Evolutionary conservation across 768 basidiomycete genomes (phyloP).

Genomic region (Phaffia tasmanica): DNA sequence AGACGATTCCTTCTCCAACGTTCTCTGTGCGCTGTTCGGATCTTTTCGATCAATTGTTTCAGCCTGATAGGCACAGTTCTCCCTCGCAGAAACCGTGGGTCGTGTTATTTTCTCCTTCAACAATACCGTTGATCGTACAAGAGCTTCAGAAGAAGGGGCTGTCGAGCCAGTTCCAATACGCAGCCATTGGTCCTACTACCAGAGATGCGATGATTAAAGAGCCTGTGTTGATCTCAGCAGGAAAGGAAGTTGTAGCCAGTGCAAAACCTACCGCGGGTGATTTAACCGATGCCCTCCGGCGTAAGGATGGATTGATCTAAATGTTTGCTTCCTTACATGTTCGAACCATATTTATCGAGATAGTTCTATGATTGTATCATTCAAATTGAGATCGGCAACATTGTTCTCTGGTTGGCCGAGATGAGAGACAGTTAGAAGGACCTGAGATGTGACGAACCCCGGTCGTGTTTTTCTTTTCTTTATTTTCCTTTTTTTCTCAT

Average conservation of each 20-base stretch:
- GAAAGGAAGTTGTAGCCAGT: background rate
- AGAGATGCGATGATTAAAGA: background rate
- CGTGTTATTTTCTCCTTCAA: slow-evolving; percentile 18
- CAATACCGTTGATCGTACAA: slow-evolving; percentile 5
- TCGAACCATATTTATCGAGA: too few relatives aligned
- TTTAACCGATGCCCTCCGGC: slow-evolving; percentile 7
- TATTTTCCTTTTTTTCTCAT: background rate
- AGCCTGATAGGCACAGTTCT: background rate
- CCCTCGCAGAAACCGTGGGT: slow-evolving; percentile 7
- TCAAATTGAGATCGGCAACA: too few relatives aligned
- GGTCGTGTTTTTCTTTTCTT: background rate
- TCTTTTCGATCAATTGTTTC: background rate
- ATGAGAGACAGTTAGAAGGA: too few relatives aligned
- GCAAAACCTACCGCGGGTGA: slow-evolving; percentile 8
- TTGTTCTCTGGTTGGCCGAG: too few relatives aligned
- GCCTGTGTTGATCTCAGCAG: background rate
- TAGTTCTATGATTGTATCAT: too few relatives aligned
- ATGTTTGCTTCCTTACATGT: too few relatives aligned
- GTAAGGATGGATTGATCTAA: slow-evolving; percentile 10
- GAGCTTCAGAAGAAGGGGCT: background rate
- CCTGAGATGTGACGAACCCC: too few relatives aligned
- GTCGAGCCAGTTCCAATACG: background rate
- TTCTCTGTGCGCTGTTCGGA: background rate
- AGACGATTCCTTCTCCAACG: background rate
- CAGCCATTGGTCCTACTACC: slow-evolving; percentile 23